Evolutionary conservation across 306 rosid species (phyloP), one percentile per base, ranked within the genome.

Genomic region (Castanea mollissima): DNA sequence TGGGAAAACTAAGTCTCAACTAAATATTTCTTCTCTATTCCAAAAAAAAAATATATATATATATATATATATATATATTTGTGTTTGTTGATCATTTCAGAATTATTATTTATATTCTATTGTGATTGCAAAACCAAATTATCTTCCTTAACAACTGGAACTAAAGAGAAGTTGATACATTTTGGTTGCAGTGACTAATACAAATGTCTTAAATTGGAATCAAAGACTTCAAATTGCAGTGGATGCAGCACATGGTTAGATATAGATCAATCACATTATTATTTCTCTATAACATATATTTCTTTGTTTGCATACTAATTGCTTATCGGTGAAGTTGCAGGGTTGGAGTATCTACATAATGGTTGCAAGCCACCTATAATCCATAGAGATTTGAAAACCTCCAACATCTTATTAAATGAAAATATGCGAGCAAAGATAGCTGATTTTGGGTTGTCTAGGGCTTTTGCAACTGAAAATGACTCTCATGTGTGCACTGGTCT

Each of bases 311-410:
- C 12, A 14, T 4, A 14, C 2, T 20, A 27, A 4, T 64, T n/a
- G 38, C 25, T 69, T 31, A 8, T 31, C 59, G 8, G 49, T 73
- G 60, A 12, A 76, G 55, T 56, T 72, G 46, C 70, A 81, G 88
- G 88, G 52, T 15, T 87, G 9, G 84, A 84, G 2, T 84, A 87
- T 79, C 58, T 87, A 7, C 90, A 84, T 75, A 84, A 84, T 81
- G 88, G 88, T 3, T 81, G 84, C 62, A 76, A 65, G 44, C 81
- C 84, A 25, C 29, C 78, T 29, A 52, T 85, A 27, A 2, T 89
- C 4, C 90, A 91, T 23, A 91, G 89, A 82, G 88, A 89, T 77
- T 74, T 91, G 72, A 91, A 87, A 56, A 34, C 89, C 19, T n/a
- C 95, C 11, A 89, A 91, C 80, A 91, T 91, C 46, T 69, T 91